Conservation (phyloP, 108 stramenopile genomes). For the Skeletonema potamos region DNA sequence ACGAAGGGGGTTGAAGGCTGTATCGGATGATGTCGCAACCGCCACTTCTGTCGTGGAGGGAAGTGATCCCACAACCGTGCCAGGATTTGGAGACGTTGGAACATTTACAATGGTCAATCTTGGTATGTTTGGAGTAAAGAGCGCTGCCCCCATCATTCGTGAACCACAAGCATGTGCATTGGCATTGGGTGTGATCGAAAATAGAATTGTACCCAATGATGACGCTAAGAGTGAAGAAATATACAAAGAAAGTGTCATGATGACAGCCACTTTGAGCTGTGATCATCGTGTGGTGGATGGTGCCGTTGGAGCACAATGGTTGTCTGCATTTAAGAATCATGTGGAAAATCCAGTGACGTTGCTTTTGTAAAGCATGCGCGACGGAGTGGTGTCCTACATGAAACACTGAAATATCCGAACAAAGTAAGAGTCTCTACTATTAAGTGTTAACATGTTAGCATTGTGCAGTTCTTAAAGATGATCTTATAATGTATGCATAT, state of each 20-base stretch:
- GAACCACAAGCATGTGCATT: constrained; percentile 96
- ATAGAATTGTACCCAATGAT: constrained; percentile 90
- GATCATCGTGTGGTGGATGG: constrained; percentile 99
- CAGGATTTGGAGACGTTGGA: constrained; percentile 59
- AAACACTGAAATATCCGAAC: neutral
- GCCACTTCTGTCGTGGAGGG: constrained; percentile 28
- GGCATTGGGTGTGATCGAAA: constrained; percentile 92
- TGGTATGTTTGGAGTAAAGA: constrained; percentile 97
- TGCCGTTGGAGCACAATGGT: constrained; percentile 96
- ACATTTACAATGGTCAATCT: constrained; percentile 94
- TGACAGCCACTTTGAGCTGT: constrained; percentile 95
- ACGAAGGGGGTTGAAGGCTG: constrained; percentile 67
- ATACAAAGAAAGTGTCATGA: constrained; percentile 83
- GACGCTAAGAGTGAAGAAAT: constrained; percentile 76
- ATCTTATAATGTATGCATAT: too few species aligned
- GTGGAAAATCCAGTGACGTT: constrained; percentile 88
- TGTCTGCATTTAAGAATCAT: constrained; percentile 90
- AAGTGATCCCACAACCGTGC: constrained; percentile 21
- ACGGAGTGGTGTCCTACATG: neutral
- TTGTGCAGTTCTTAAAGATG: neutral
- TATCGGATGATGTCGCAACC: constrained; percentile 65
- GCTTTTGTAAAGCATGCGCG: constrained; percentile 28
- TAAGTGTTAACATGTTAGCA: neutral
- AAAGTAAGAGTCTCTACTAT: neutral
- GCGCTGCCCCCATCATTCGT: constrained; percentile 92